A percentile compares a stretch with the other conserved stretches of the same genome.
Conservation (phyloP, 2,329 filamentous ascomycete species). For the Metarhizium humberi region DNA sequence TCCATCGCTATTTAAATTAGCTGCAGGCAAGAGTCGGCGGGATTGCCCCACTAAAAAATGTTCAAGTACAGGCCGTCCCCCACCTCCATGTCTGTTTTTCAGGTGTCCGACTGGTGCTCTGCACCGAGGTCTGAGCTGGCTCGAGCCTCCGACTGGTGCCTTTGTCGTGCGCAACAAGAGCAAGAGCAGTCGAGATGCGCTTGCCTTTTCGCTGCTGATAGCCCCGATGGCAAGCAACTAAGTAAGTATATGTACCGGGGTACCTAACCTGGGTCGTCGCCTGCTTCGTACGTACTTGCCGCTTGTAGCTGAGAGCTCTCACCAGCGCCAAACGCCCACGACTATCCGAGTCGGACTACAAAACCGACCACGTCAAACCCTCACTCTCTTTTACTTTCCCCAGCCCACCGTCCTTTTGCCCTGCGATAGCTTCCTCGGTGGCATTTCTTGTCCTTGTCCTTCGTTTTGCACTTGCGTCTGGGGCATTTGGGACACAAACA, state of each 20-base stretch:
- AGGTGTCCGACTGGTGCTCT: no score
- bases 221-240: no score
- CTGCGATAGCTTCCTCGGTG: no score
- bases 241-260: no score
- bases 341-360: not conserved
- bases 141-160: not conserved
- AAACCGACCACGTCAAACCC: conserved; percentile 5
- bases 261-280: no score
- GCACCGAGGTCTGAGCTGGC: not conserved
- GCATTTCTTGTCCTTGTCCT: not conserved
- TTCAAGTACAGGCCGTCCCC: conserved; percentile 22
- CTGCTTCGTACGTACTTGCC: no score
- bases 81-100: not conserved
- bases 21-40: not conserved
- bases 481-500: not conserved
- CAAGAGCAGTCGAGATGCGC: no score
- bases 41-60: conserved; percentile 18
- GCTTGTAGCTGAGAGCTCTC: not conserved
- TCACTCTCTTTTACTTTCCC: not conserved
- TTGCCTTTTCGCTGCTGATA: no score
- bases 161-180: no score
- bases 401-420: not conserved
- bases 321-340: not conserved
- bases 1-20: no score
- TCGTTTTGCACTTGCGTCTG: not conserved